Evolutionary conservation across 768 basidiomycete species (phyloP).

Genomic region (Lepiota brunneoincarnata): DNA sequence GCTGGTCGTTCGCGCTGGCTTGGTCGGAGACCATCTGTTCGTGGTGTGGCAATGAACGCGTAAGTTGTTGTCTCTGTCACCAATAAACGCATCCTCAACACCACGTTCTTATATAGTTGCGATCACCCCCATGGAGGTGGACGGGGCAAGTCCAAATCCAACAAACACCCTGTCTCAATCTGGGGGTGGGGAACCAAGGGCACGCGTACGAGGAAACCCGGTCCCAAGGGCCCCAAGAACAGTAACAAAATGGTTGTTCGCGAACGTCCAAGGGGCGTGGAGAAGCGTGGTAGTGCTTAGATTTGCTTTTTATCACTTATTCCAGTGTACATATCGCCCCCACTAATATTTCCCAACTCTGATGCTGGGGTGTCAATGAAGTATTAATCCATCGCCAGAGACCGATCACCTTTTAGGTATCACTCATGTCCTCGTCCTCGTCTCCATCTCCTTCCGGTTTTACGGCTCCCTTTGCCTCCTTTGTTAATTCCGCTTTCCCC

Average conservation of each 20-base stretch:
- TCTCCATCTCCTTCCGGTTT: conserved; percentile 47
- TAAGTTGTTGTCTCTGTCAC: conserved; percentile 36
- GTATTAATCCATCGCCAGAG: neutral
- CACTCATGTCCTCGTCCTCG: conserved; percentile 28
- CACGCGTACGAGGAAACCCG: conserved; percentile 88
- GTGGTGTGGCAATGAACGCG: conserved; percentile 98
- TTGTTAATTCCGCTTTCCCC: conserved; percentile 58
- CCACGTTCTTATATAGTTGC: conserved; percentile 38
- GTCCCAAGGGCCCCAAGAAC: conserved; percentile 86
- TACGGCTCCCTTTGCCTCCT: conserved; percentile 45
- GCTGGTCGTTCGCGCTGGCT: conserved; percentile 89
- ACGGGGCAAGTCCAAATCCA: conserved; percentile 95
- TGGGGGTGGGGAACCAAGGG: conserved; percentile 95
- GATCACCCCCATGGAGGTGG: conserved; percentile 98
- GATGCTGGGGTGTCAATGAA: conserved; percentile 1
- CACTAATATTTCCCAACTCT: conserved; percentile 2
- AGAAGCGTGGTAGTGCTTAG: conserved; percentile 42
- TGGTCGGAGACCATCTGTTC: conserved; percentile 78
- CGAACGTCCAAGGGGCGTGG: conserved; percentile 77
- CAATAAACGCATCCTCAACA: conserved; percentile 2
- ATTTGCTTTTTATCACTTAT: conserved; percentile 14
- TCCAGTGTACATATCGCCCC: conserved; percentile 12
- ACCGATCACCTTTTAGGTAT: conserved; percentile 12
- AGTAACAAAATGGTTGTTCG: conserved; percentile 88
- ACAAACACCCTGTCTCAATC: conserved; percentile 89